Percentiles rank a stretch among this genome's conserved stretches.
Evolutionary conservation across 352 stramenopile species (phyloP).

Genomic region (Phytopythium sindhum): DNA sequence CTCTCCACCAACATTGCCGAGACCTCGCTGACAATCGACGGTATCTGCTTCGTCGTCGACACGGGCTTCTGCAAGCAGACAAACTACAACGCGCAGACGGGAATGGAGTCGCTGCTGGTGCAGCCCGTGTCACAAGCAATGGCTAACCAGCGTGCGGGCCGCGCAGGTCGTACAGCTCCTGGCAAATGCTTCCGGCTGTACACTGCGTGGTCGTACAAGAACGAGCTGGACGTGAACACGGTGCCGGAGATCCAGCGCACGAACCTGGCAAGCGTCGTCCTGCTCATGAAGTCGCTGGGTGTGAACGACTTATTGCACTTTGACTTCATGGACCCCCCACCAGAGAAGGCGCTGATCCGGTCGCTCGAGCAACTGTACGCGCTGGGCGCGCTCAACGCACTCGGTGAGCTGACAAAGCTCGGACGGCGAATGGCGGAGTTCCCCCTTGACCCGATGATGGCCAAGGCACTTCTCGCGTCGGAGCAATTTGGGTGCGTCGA

Average conservation of each 20-base stretch:
- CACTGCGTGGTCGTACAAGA: slow-evolving; percentile 98
- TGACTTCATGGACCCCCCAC: slow-evolving; percentile 99
- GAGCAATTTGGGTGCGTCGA: slow-evolving; percentile 91
- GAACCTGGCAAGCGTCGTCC: slow-evolving; percentile 97
- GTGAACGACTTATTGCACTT: slow-evolving; percentile 99
- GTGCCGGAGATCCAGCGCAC: slow-evolving; percentile 97
- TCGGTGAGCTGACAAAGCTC: slow-evolving; percentile 97
- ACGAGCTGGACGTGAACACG: slow-evolving; percentile 98
- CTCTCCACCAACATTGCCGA: slow-evolving; percentile 99
- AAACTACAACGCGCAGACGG: slow-evolving; percentile 97
- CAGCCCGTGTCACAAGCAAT: slow-evolving; percentile 97
- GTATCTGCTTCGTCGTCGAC: slow-evolving; percentile 99
- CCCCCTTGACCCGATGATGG: slow-evolving; percentile 94
- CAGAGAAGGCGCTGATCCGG: slow-evolving; percentile 97
- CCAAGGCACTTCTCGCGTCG: slow-evolving; percentile 89
- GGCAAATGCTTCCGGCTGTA: slow-evolving; percentile 99
- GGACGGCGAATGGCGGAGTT: slow-evolving; percentile 96
- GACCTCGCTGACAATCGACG: slow-evolving; percentile 98
- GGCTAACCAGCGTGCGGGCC: slow-evolving; percentile 94
- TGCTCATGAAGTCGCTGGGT: slow-evolving; percentile 98
- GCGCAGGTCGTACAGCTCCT: slow-evolving; percentile 94
- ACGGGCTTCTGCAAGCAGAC: slow-evolving; percentile 99
- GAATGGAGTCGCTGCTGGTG: slow-evolving; percentile 99
- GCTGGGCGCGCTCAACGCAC: slow-evolving; percentile 98
- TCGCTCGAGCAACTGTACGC: slow-evolving; percentile 98